A percentile compares a stretch with the other conserved stretches of the same genome.
Conservation (phyloP, 140 eudicot genomes). For the Senecio squalidus region DNA sequence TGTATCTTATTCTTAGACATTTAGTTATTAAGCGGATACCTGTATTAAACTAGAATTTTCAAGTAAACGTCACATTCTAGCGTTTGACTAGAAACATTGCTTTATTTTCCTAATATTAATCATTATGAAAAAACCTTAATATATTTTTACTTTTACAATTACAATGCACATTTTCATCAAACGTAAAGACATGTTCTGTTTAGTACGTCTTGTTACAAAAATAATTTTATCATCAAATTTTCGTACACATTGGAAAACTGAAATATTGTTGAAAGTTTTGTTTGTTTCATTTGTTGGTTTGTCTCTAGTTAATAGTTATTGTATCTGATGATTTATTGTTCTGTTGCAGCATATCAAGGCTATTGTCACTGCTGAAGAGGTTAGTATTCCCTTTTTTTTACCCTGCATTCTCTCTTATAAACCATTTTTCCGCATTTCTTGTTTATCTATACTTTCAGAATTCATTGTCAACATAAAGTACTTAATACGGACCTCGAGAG, state of each 20-base stretch:
- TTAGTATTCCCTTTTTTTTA: constrained; percentile 16
- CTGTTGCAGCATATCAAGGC: constrained; percentile 91
- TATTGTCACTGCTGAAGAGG: constrained; percentile 94
- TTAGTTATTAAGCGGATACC: no score
- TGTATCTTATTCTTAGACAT: no score
- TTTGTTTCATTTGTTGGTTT: constrained; percentile 6
- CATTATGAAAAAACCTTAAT: no score
- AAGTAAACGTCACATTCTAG: no score
- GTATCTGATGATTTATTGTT: background rate
- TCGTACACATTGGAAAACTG: background rate
- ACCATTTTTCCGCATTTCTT: background rate
- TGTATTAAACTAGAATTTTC: no score
- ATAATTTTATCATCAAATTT: background rate
- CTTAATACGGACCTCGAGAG: background rate
- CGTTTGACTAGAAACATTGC: no score
- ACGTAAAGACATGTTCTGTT: constrained; percentile 1
- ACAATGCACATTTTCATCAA: constrained; percentile 1
- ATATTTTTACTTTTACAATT: background rate
- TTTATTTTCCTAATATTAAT: no score
- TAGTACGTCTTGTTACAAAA: background rate
- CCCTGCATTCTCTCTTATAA: background rate
- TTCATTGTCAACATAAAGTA: constrained; percentile 4
- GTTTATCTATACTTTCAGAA: constrained; percentile 5
- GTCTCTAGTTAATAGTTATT: constrained; percentile 18
- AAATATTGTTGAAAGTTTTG: background rate